Evolutionary conservation across 148 eudicot genomes (phyloP).

Genomic region (Vaccinium corymbosum): DNA sequence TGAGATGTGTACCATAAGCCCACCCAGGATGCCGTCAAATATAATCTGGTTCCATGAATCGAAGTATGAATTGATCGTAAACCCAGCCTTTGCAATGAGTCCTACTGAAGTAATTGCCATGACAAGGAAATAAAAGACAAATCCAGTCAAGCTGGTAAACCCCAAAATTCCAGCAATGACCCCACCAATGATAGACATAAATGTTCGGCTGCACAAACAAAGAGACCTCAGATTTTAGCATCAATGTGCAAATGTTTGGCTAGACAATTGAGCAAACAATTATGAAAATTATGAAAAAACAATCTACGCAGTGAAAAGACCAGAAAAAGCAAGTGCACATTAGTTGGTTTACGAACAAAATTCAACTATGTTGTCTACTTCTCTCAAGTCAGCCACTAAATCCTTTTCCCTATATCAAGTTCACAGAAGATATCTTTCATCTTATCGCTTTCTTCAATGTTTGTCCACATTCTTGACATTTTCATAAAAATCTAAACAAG

Average conservation of each 20-base stretch:
- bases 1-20: conserved; percentile 68
- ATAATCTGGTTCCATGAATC: conserved; percentile 82
- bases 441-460: background rate
- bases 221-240: background rate
- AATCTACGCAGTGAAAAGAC: background rate
- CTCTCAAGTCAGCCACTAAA: background rate
- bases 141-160: conserved; percentile 67
- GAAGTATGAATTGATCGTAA: conserved; percentile 75
- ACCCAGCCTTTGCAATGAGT: conserved; percentile 80
- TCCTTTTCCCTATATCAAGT: background rate
- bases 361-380: background rate
- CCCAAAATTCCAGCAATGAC: conserved; percentile 80
- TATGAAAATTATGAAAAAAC: background rate
- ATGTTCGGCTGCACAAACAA: conserved; percentile 75
- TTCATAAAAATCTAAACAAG: no score
- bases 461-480: background rate
- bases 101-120: conserved; percentile 88
- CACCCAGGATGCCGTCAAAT: conserved; percentile 87
- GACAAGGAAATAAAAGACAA: conserved; percentile 70
- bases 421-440: background rate
- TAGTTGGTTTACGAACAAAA: background rate
- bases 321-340: background rate
- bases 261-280: background rate
- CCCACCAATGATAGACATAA: conserved; percentile 87
- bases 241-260: background rate